Evolutionary conservation across 805 yeast species (phyloP).

Genomic region (Ogataea pignaliae): DNA sequence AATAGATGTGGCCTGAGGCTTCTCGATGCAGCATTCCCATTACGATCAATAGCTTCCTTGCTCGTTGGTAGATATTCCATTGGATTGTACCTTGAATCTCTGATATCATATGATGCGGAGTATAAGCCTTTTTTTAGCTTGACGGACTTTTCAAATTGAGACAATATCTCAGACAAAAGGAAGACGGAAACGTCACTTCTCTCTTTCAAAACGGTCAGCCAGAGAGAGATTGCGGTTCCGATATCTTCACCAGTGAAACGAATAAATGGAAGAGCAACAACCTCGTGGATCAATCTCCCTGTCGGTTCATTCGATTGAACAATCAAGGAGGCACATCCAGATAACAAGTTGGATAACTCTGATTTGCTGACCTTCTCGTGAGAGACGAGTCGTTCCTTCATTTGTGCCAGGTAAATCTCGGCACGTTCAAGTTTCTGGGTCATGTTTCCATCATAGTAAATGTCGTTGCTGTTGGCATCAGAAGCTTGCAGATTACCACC

Average conservation of each 20-base stretch:
- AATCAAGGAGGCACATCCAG: slow-evolving; percentile 36
- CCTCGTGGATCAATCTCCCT: slow-evolving; percentile 44
- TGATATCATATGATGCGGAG: slow-evolving; percentile 49
- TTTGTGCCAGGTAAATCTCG: slow-evolving; percentile 5
- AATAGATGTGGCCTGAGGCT: slow-evolving; percentile 61
- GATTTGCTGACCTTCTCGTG: slow-evolving; percentile 21
- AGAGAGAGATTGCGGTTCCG: slow-evolving; percentile 63
- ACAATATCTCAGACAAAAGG: slow-evolving; percentile 65
- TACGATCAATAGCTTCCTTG: slow-evolving; percentile 49
- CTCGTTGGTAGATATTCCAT: slow-evolving; percentile 93
- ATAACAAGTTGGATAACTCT: slow-evolving; percentile 39
- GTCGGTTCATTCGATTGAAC: slow-evolving; percentile 34
- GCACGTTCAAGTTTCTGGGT: slow-evolving; percentile 15
- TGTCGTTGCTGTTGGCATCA: slow-evolving; percentile 27
- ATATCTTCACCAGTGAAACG: slow-evolving; percentile 56
- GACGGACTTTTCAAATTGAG: slow-evolving; percentile 65
- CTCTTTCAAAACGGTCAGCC: slow-evolving; percentile 77
- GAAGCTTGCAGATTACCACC: slow-evolving; percentile 34
- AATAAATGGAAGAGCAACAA: slow-evolving; percentile 69
- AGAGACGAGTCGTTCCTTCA: slow-evolving; percentile 3
- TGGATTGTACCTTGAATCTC: slow-evolving; percentile 54
- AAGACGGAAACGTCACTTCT: slow-evolving; percentile 52
- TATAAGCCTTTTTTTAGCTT: slow-evolving; percentile 60
- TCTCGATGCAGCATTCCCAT: slow-evolving; percentile 44
- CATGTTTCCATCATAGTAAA: slow-evolving; percentile 23